These are phyloP conservation scores for Trichothecium roseum DNA, from an alignment of 2,329 filamentous ascomycete species.

Conservation along the genomic window DNA sequence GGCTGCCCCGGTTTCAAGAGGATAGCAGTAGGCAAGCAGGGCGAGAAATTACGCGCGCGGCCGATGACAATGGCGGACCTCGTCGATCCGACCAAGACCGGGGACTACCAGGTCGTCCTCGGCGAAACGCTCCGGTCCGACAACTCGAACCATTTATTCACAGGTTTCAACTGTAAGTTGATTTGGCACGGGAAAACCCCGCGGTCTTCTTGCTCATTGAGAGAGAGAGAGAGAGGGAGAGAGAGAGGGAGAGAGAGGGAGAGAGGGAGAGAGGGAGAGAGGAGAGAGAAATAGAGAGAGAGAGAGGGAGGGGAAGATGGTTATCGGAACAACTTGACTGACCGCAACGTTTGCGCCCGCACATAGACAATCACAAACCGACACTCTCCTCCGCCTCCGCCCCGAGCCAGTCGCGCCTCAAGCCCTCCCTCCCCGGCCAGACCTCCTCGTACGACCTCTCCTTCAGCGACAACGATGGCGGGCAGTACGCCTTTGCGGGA, in stretches of 20 bases:
- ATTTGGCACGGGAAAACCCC: not conserved
- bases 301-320: too few relatives aligned
- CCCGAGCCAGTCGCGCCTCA: constrained; percentile 38
- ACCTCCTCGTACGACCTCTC: constrained; percentile 45
- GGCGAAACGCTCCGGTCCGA: constrained; percentile 51
- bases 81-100: constrained; percentile 50
- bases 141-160: constrained; percentile 46
- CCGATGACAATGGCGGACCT: constrained; percentile 25
- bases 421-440: constrained; percentile 36
- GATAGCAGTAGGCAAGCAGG: too few relatives aligned
- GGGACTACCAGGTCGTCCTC: constrained; percentile 53
- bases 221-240: too few relatives aligned
- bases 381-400: constrained; percentile 36
- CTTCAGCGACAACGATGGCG: constrained; percentile 40
- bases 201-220: not conserved
- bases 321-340: not conserved
- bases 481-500: constrained; percentile 50
- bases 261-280: too few relatives aligned
- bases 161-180: constrained; percentile 47
- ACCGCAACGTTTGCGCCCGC: constrained; percentile 1
- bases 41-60: not conserved
- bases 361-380: constrained; percentile 52
- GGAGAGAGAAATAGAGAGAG: too few relatives aligned
- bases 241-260: too few relatives aligned
- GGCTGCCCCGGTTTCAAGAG: too few relatives aligned